Conservation (phyloP, 2,329 filamentous ascomycete species). For the Fusarium guadeloupense region DNA sequence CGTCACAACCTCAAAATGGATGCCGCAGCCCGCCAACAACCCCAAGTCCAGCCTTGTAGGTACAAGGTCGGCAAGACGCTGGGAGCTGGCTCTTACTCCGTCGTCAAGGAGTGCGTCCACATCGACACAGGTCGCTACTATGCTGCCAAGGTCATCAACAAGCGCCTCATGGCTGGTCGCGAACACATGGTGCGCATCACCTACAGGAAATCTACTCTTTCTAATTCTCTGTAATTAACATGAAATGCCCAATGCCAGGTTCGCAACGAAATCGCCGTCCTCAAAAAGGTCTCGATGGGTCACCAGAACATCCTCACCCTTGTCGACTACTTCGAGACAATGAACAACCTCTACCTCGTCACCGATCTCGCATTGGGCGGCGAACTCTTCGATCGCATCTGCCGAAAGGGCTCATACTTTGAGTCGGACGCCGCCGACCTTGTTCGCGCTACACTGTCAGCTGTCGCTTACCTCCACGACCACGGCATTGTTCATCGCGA, state of each 20-base stretch:
- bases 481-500: slow-evolving; percentile 99
- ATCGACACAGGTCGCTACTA: slow-evolving; percentile 98
- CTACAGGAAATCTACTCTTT: background rate
- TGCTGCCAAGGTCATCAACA: slow-evolving; percentile 99
- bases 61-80: slow-evolving; percentile 99
- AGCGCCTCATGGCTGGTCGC: slow-evolving; percentile 93
- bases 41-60: slow-evolving; percentile 90
- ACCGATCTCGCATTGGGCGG: slow-evolving; percentile 96
- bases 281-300: slow-evolving; percentile 98
- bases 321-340: slow-evolving; percentile 99
- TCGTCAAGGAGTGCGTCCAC: slow-evolving; percentile 98
- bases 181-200: slow-evolving; percentile 86
- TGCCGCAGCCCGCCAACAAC: slow-evolving; percentile 40
- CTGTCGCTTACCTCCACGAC: slow-evolving; percentile 98
- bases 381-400: slow-evolving; percentile 98
- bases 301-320: slow-evolving; percentile 98
- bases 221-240: slow-evolving; percentile 18
- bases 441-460: slow-evolving; percentile 92
- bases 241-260: slow-evolving; percentile 63
- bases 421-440: slow-evolving; percentile 96
- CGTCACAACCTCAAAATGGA: slow-evolving; percentile 31
- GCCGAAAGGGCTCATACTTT: slow-evolving; percentile 97
- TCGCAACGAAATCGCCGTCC: slow-evolving; percentile 95
- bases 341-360: slow-evolving; percentile 99
- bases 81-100: slow-evolving; percentile 95